phyloP scores from a whole-genome alignment of 768 basidiomycete genomes.

The Amanita pseudoporphyria region DNA sequence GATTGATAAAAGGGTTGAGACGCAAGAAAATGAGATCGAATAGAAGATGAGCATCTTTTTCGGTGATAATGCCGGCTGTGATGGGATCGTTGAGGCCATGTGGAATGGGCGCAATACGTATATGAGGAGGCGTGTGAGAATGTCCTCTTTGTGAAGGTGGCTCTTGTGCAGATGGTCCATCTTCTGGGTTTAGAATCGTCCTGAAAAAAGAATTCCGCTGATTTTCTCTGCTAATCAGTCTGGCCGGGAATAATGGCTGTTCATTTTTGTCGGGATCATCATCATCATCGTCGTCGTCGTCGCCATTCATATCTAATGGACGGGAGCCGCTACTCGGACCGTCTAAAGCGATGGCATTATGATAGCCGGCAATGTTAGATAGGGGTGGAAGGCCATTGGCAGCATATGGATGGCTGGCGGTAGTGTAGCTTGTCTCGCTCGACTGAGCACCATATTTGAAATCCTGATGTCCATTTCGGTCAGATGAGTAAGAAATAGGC shows the following conservation, averaged over 20 bases:
- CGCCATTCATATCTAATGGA: constrained; percentile 45
- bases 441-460: constrained; percentile 19
- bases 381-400: constrained; percentile 41
- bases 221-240: constrained; percentile 64
- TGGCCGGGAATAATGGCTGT: constrained; percentile 62
- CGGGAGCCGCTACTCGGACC: constrained; percentile 27
- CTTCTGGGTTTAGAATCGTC: constrained; percentile 72
- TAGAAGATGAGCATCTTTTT: constrained; percentile 58
- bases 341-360: constrained; percentile 24
- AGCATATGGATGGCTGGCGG: constrained; percentile 28
- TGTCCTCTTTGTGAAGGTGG: constrained; percentile 23
- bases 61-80: constrained; percentile 57
- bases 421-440: constrained; percentile 23
- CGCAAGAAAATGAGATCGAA: constrained; percentile 77
- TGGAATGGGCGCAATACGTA: constrained; percentile 27
- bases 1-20: constrained; percentile 81
- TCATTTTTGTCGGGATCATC: constrained; percentile 55
- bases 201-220: constrained; percentile 71
- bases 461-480: constrained; percentile 22
- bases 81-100: constrained; percentile 55
- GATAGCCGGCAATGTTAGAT: constrained; percentile 27
- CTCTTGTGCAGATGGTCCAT: constrained; percentile 28
- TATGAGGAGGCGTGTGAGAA: constrained; percentile 30
- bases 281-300: constrained; percentile 70
- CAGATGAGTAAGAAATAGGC: constrained; percentile 25